Evolutionary conservation across 177 flowering plant genomes (phyloP).

Genomic region (Vitis hybrid): DNA sequence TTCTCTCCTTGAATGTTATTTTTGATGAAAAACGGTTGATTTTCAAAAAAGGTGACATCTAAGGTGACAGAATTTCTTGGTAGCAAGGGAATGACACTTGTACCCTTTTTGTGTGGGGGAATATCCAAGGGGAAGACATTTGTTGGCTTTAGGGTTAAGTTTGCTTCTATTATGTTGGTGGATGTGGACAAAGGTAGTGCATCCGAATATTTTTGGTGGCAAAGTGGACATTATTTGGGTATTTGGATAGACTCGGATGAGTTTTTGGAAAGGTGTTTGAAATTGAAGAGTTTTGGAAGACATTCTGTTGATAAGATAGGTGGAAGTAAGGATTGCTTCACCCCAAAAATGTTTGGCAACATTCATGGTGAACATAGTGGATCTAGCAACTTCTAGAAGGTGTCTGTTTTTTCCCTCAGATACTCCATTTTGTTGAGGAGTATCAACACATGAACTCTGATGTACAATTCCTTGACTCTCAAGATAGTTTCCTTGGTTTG

Average conservation of each 20-base stretch:
- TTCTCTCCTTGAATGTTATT: slow-evolving; percentile 8
- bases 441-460: slow-evolving; percentile 5
- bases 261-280: neutral
- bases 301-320: slow-evolving; percentile 13
- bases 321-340: slow-evolving; percentile 18
- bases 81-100: slow-evolving; percentile 4
- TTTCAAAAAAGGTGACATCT: slow-evolving; percentile 7
- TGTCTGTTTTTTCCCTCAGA: slow-evolving; percentile 21
- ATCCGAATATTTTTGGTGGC: slow-evolving; percentile 11
- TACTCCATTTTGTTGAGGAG: slow-evolving; percentile 24
- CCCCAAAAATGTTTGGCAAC: slow-evolving; percentile 19
- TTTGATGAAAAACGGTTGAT: slow-evolving; percentile 1
- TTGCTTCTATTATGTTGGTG: neutral
- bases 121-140: slow-evolving; percentile 4
- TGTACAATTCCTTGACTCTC: slow-evolving; percentile 12
- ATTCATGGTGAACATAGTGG: slow-evolving; percentile 1
- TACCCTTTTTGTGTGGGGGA: slow-evolving; percentile 10
- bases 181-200: slow-evolving; percentile 8
- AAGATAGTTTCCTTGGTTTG: neutral
- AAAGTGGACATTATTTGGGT: neutral
- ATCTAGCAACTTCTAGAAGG: neutral
- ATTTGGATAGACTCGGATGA: neutral
- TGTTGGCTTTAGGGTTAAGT: neutral
- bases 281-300: slow-evolving; percentile 13
- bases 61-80: neutral